Evolutionary conservation across 1,284 basidiomycete genomes (phyloP), one percentile per base, ranked within the genome.

Genomic region (Rhodotorula sp.): DNA sequence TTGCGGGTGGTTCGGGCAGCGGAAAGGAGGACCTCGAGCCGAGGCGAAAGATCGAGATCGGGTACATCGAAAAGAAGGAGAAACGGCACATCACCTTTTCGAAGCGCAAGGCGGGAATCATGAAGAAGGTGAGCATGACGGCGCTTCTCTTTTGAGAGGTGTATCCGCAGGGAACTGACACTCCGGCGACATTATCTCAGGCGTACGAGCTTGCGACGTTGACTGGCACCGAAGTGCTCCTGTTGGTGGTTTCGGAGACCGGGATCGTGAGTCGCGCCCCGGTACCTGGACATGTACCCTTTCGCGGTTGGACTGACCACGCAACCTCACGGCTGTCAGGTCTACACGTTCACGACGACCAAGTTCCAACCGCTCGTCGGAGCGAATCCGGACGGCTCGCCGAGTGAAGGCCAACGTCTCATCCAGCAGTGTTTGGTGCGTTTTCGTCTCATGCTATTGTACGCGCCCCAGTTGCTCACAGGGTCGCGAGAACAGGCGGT

Each of bases 81-180:
- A 78, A 79, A 83, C 88, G 96, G 84, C 96, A 98, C 86, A 98
- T 99, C 85, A 99, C 97, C 76, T 99, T 99, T 87, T 94, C 92
- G 85, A 99, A 99, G 88, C 90, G 96, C 84, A 99, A 99, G 87
- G 94, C 96, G 81, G 96, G 94, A 10, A 98, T 97, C 84, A 97
- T 97, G 93, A 97, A 97, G 89, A 96, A 97, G 90, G 93, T 91
- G 84, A 82, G 90, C 39, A 43, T 14, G 39, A 43, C 10, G 39
- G 10, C 39, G 39, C 39, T 7, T 43, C 39, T 43, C 10, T 43
- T 43, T 1, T 43, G 39, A 43, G 39, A 2, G 10, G 39, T 39
- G 39, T 1, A 43, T 14, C 39, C 39, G 12, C 12, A 43, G 39
- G 12, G 39, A 10, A 12, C 39, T 43, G 39, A 43, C 39, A 10